These are phyloP conservation scores for Neonectria sp. DNA, from an alignment of 2,329 filamentous ascomycete genomes.

Conservation along the genomic window DNA sequence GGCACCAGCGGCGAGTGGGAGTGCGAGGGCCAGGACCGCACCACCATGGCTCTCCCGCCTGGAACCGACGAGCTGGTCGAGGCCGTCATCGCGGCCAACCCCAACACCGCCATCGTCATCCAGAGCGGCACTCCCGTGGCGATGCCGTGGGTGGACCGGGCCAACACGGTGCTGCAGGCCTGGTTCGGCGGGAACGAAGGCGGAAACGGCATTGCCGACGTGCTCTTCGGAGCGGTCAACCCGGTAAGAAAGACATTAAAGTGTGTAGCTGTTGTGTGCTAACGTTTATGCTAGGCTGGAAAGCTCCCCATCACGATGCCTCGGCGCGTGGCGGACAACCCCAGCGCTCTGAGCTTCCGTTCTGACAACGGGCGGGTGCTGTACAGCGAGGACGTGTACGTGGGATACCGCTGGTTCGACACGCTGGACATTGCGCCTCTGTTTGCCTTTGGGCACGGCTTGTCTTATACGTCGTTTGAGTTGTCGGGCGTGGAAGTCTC, in stretches of 20 bases:
- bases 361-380: slow-evolving; percentile 34
- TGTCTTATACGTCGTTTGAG: slow-evolving; percentile 37
- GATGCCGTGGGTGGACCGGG: slow-evolving; percentile 36
- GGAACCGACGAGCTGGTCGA: slow-evolving; percentile 33
- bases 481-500: slow-evolving; percentile 21
- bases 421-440: slow-evolving; percentile 31
- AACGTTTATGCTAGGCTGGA: slow-evolving; percentile 20
- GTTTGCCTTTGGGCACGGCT: slow-evolving; percentile 36
- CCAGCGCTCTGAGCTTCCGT: slow-evolving; percentile 34
- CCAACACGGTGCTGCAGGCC: slow-evolving; percentile 28
- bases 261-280: not conserved
- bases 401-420: slow-evolving; percentile 39
- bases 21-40: slow-evolving; percentile 34
- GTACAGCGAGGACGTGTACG: slow-evolving; percentile 39
- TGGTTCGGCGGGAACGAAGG: slow-evolving; percentile 40
- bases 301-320: slow-evolving; percentile 39
- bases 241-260: slow-evolving; percentile 19
- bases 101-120: slow-evolving; percentile 31
- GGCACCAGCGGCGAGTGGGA: slow-evolving; percentile 39
- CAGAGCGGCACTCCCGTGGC: slow-evolving; percentile 38
- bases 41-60: slow-evolving; percentile 34
- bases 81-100: slow-evolving; percentile 31
- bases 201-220: slow-evolving; percentile 39
- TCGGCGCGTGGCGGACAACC: slow-evolving; percentile 33
- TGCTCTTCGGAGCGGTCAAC: slow-evolving; percentile 36